A percentile compares a stretch with the other conserved stretches of the same genome.
Evolutionary conservation across 441 rosid species (phyloP).

Genomic region (Jatropha multifida): DNA sequence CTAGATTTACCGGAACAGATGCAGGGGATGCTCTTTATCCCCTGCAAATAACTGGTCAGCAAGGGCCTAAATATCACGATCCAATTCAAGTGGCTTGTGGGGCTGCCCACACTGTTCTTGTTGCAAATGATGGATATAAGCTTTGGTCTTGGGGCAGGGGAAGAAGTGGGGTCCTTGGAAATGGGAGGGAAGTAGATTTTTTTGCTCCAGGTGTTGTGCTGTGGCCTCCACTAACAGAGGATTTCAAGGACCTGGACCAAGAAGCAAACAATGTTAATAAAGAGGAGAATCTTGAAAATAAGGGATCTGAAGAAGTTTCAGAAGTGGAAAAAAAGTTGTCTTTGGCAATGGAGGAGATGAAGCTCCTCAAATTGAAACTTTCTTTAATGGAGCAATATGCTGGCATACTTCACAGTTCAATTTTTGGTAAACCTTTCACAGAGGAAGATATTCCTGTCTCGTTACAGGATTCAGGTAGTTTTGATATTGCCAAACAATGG

Average conservation of each 20-base stretch:
- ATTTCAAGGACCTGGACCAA: conserved; percentile 38
- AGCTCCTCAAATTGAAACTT: conserved; percentile 58
- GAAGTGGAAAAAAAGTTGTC: conserved; percentile 48
- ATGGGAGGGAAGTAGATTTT: conserved; percentile 47
- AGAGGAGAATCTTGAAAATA: conserved; percentile 30
- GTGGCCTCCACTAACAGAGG: conserved; percentile 64
- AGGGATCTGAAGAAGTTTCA: conserved; percentile 27
- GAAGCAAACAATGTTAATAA: conserved; percentile 18
- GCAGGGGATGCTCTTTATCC: conserved; percentile 78
- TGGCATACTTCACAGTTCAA: conserved; percentile 75
- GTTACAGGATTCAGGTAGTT: conserved; percentile 44
- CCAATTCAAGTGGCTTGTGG: conserved; percentile 79
- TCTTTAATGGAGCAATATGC: conserved; percentile 68
- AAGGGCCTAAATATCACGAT: conserved; percentile 46
- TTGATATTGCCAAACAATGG: conserved; percentile 77
- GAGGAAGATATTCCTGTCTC: conserved; percentile 67
- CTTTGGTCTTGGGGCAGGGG: conserved; percentile 98
- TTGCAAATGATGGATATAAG: conserved; percentile 64
- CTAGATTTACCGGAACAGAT: conserved; percentile 54
- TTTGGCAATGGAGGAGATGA: conserved; percentile 59
- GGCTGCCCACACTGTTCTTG: conserved; percentile 85
- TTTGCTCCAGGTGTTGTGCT: conserved; percentile 46
- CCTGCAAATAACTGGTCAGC: conserved; percentile 33
- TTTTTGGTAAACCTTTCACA: conserved; percentile 71
- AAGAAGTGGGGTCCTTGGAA: conserved; percentile 85